Evolutionary conservation across 169 alveolate genomes (phyloP).

Genomic region (Theileria annulata): DNA sequence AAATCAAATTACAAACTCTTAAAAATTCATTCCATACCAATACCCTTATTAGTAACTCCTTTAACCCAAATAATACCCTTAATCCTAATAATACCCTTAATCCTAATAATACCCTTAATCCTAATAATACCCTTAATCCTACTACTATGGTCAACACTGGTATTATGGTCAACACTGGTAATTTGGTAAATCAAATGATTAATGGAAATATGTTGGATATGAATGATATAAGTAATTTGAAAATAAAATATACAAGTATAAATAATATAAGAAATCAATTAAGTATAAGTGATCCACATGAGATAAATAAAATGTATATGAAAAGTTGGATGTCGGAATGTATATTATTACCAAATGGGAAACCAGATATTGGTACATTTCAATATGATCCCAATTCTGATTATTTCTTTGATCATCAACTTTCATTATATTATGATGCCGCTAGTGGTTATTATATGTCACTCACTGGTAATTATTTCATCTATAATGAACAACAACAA

Average conservation of each 20-base stretch:
- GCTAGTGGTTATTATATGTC: conserved; percentile 74
- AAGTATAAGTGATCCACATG: conserved; percentile 10
- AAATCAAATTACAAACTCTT: neutral
- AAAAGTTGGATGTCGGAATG: conserved; percentile 37
- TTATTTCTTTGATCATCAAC: conserved; percentile 43
- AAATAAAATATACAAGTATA: neutral
- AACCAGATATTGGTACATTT: conserved; percentile 50
- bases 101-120: too few relatives aligned
- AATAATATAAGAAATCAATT: neutral
- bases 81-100: too few relatives aligned
- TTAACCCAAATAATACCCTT: too few relatives aligned
- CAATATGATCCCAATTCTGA: conserved; percentile 44
- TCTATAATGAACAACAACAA: conserved; percentile 61
- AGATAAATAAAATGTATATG: conserved; percentile 20
- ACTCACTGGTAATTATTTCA: conserved; percentile 65
- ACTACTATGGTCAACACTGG: too few relatives aligned
- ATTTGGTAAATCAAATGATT: too few relatives aligned
- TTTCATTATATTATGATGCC: conserved; percentile 70
- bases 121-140: too few relatives aligned
- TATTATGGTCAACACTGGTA: too few relatives aligned
- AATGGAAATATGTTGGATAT: too few relatives aligned
- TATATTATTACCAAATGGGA: conserved; percentile 35
- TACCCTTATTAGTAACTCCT: too few relatives aligned
- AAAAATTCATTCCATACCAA: too few relatives aligned
- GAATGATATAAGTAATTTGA: neutral